Evolutionary conservation across 139 green algal genomes (phyloP).

Genomic region (Micractinium conductrix): DNA sequence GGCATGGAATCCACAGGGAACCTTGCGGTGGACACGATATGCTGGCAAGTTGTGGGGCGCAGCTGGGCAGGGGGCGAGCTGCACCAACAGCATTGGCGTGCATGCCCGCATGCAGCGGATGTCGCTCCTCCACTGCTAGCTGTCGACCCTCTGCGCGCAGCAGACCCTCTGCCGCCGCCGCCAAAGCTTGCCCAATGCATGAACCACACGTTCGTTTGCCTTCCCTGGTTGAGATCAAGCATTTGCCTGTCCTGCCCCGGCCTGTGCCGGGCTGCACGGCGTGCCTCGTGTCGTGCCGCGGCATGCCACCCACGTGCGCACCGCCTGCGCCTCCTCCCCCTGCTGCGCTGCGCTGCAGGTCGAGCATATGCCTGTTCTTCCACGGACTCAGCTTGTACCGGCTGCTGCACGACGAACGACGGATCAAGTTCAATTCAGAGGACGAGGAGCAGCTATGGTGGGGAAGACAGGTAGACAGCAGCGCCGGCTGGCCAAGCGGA

Average conservation of each 20-base stretch:
- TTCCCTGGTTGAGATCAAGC: too few relatives aligned
- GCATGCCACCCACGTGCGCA: too few relatives aligned
- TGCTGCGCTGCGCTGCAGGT: too few relatives aligned
- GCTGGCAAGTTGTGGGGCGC: conserved; percentile 4
- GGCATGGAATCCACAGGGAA: background rate
- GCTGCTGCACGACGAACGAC: conserved; percentile 46
- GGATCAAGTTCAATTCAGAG: conserved; percentile 32
- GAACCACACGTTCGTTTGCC: too few relatives aligned
- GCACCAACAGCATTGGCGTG: too few relatives aligned
- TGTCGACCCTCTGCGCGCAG: too few relatives aligned
- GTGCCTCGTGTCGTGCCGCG: too few relatives aligned
- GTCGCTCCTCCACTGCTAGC: too few relatives aligned
- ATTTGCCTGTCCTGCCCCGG: conserved; percentile 32
- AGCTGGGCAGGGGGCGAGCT: background rate
- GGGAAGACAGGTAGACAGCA: background rate
- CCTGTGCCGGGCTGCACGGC: conserved; percentile 47
- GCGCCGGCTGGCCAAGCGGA: background rate
- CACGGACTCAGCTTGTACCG: conserved; percentile 33
- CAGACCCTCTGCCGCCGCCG: too few relatives aligned
- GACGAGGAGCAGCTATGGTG: conserved; percentile 54
- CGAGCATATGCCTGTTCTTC: conserved; percentile 18
- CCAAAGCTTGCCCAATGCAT: too few relatives aligned
- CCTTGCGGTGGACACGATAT: conserved; percentile 3
- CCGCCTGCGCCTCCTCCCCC: too few relatives aligned
- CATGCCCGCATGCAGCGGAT: too few relatives aligned